Conservation (phyloP, 1,284 basidiomycete genomes). For the Cutaneotrichosporon sp. region DNA sequence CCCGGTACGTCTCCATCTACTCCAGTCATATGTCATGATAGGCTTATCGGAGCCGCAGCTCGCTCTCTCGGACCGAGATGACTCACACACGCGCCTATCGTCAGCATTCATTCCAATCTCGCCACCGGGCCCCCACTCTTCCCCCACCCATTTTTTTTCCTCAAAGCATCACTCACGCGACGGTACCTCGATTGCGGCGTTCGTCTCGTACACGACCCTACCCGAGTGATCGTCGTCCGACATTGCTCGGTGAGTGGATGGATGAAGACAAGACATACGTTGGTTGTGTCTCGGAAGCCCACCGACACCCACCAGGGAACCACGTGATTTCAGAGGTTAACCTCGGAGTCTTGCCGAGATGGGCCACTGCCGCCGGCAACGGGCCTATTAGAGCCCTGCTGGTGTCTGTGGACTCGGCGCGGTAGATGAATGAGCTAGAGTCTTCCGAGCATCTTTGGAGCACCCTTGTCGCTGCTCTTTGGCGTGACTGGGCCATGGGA, state of each 20-base stretch:
- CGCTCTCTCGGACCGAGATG: background rate
- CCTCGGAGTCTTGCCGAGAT: background rate
- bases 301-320: background rate
- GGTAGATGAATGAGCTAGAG: background rate
- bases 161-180: background rate
- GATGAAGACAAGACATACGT: background rate
- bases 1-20: too few species aligned
- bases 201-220: background rate
- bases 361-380: background rate
- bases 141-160: too few species aligned
- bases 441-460: background rate
- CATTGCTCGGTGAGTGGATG: background rate
- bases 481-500: too few species aligned
- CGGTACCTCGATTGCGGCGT: background rate
- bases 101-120: background rate
- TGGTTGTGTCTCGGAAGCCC: background rate
- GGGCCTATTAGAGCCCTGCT: background rate
- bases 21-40: background rate
- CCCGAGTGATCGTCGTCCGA: background rate
- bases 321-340: background rate
- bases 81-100: conserved; percentile 3
- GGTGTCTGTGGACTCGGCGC: background rate
- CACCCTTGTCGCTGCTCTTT: background rate
- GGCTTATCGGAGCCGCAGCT: background rate
- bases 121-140: too few species aligned